Conservation (phyloP, 257 asterid genomes). For the Rubia yunnanensis region DNA sequence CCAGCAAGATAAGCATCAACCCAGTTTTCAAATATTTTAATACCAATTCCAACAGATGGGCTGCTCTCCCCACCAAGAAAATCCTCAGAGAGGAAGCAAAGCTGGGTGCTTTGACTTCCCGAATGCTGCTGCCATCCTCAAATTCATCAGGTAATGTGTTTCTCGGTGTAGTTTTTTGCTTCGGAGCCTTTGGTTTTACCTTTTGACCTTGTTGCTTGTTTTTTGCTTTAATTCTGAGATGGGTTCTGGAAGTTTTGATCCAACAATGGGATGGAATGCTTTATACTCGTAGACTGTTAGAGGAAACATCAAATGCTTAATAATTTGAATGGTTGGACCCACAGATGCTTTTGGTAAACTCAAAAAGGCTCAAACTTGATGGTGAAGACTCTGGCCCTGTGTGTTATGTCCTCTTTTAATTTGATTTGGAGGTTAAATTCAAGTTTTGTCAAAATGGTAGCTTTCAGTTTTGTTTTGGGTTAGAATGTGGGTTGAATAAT, state of each 20-base stretch:
- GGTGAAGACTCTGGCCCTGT: too few species aligned
- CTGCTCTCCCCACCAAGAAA: constrained; percentile 9
- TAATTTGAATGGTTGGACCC: background rate
- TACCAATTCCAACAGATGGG: constrained; percentile 15
- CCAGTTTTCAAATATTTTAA: constrained; percentile 9
- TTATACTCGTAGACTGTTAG: background rate
- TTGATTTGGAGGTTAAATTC: too few species aligned
- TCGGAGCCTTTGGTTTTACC: background rate
- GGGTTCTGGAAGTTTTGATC: background rate
- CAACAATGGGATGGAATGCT: background rate
- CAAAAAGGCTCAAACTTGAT: background rate
- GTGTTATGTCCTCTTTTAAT: too few species aligned
- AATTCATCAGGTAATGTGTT: constrained; percentile 39
- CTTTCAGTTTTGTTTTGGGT: too few species aligned
- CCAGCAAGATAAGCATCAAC: constrained; percentile 19
- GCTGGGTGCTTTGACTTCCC: constrained; percentile 17
- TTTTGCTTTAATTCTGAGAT: background rate
- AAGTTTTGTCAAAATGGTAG: too few species aligned
- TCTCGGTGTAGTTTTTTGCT: too few species aligned
- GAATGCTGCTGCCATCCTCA: constrained; percentile 22
- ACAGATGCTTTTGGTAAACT: background rate
- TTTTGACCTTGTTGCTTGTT: background rate
- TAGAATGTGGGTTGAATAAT: too few species aligned
- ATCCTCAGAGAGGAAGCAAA: constrained; percentile 12
- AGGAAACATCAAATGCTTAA: background rate